Evolutionary conservation across 176 grass and related monocot genomes (phyloP), one percentile per base, ranked within the genome.

Genomic region (Carex myosuroides): DNA sequence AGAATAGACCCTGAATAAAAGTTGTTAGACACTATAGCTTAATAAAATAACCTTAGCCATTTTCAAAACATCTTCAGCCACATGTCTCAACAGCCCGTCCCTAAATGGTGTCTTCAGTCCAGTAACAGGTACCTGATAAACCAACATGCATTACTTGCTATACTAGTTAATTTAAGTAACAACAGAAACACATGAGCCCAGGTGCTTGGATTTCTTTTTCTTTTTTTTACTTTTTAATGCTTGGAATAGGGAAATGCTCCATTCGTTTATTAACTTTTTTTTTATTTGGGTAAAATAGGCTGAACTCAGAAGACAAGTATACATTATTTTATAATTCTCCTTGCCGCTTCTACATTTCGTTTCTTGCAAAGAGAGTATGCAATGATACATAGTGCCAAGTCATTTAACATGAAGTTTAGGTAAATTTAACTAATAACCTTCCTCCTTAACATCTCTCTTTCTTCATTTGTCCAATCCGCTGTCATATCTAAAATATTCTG

Each of bases 61-160:
- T 84, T 92, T 90, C 63, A 99, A 71, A 89, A 95, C 87, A 75
- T 99, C 93, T 86, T 99, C 91, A 75, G 96, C 96, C 77, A 99
- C 61, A 84, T 94, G 88, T 81, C 90, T 99, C 26, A 99, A 86
- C 24, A 88, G 83, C 1, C 96, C 96, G 82, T 94, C 96, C 55
- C 96, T 88, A 83, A 99, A 99, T 69, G 91, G 93, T 30, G 96
- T 99, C 83, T 94, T 99, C 56, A 99, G 81, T 74, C 96, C 96
- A 86, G 87, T 95, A 17, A 95, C 22, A 3, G 96, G 90, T 39
- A 99, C 96, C 96, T 99, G 72, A 80, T 32, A 78, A 78, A 57
- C 52, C 24, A 57, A 78, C 13, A 78, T 78, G 22, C 17, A 55
- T 68, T 66, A 82, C 30, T 64, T 82, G n/a, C 37, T 81, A 81